phyloP scores from a whole-genome alignment of 2,329 filamentous ascomycete species.

The Epichloe coenophiala region DNA sequence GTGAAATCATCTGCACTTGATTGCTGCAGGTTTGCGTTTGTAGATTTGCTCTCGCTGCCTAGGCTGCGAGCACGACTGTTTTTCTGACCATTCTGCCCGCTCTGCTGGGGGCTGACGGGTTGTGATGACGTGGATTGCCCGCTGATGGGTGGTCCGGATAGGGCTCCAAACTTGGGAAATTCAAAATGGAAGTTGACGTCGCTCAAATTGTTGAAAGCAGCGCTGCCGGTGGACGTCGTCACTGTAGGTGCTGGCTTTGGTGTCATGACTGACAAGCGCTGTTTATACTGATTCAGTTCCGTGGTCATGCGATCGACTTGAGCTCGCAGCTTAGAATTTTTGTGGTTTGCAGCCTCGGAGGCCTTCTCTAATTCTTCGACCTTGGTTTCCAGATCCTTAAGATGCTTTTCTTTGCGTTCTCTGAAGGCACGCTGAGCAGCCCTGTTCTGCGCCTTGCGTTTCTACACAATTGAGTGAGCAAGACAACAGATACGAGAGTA shows the following conservation, averaged over 20 bases:
- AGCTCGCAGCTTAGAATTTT: constrained; percentile 72
- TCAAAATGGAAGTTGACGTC: constrained; percentile 88
- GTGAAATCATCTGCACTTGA: constrained; percentile 28
- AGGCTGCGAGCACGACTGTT: constrained; percentile 19
- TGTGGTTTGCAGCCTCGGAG: constrained; percentile 68
- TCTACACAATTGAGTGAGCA: constrained; percentile 36
- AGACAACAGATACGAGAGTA: neutral
- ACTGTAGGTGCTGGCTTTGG: constrained; percentile 26
- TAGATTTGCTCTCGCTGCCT: constrained; percentile 12
- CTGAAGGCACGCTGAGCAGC: constrained; percentile 88
- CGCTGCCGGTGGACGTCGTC: constrained; percentile 25
- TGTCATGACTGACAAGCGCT: constrained; percentile 54
- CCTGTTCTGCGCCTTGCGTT: constrained; percentile 90
- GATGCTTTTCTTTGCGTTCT: constrained; percentile 84
- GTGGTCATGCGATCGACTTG: constrained; percentile 77
- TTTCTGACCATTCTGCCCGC: constrained; percentile 10
- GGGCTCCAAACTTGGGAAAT: constrained; percentile 81
- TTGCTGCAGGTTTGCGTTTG: constrained; percentile 8
- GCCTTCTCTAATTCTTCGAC: constrained; percentile 67
- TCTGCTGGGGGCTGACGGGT: constrained; percentile 19
- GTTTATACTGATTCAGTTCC: constrained; percentile 83
- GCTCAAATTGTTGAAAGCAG: constrained; percentile 44
- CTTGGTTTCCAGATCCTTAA: constrained; percentile 73
- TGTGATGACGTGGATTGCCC: constrained; percentile 18
- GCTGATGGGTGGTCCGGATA: constrained; percentile 34